phyloP scores from a whole-genome alignment of 345 rosid genomes.

The Eucalyptus guilfoylei region DNA sequence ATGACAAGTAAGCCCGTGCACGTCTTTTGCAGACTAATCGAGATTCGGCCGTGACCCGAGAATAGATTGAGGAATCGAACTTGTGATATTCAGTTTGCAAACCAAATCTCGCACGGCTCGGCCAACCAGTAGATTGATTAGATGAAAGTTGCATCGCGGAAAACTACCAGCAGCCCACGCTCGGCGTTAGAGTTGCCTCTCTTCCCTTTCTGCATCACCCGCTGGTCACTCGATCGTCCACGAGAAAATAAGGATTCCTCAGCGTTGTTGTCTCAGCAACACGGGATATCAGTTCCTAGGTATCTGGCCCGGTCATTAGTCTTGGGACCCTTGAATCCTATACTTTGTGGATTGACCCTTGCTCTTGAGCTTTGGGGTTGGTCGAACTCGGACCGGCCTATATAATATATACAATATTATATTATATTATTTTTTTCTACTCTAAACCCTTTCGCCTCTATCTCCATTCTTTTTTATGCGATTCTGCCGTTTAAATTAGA shows the following conservation, averaged over 20 bases:
- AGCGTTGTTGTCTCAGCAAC: not conserved
- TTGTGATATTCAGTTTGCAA: not conserved
- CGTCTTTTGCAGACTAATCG: not conserved
- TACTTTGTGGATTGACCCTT: fast-evolving
- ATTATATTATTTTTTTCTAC: no score
- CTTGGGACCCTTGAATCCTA: no score
- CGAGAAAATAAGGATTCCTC: not conserved
- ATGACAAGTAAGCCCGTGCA: not conserved
- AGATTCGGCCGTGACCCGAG: not conserved
- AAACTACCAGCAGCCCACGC: not conserved
- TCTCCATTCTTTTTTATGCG: no score
- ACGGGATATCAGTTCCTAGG: not conserved
- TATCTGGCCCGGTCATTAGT: no score
- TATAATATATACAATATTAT: no score
- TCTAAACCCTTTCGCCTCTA: no score
- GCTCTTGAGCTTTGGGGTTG: not conserved
- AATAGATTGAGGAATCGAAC: not conserved
- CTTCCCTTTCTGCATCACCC: not conserved
- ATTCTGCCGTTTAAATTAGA: no score
- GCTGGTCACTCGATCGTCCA: not conserved
- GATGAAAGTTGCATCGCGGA: not conserved
- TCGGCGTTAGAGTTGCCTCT: not conserved
- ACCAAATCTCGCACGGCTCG: not conserved
- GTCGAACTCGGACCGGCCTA: no score
- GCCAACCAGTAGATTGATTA: not conserved